These are phyloP conservation scores for Osmanthus fragrans DNA, from an alignment of 257 asterid genomes.

Conservation along the genomic window DNA sequence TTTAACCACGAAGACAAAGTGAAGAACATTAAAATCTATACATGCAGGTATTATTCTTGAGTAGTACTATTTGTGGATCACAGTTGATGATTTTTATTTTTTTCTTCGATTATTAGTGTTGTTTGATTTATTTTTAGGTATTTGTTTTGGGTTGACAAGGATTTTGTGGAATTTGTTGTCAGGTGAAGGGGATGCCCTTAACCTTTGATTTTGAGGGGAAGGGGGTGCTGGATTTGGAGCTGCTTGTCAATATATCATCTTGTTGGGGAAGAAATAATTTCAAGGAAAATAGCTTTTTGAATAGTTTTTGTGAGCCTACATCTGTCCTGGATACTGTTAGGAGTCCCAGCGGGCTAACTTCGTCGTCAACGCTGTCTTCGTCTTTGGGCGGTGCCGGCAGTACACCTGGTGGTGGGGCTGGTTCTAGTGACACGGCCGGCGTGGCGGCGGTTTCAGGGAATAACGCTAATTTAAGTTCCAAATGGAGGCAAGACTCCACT, in stretches of 20 bases:
- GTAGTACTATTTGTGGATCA: not conserved
- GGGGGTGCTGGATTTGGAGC: constrained; percentile 69
- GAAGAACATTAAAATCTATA: not conserved
- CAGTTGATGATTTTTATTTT: constrained; percentile 10
- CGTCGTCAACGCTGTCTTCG: constrained; percentile 92
- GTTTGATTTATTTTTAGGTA: not conserved
- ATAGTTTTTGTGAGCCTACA: constrained; percentile 57
- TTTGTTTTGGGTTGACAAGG: constrained; percentile 16
- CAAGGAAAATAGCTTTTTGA: constrained; percentile 34
- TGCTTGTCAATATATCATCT: constrained; percentile 27
- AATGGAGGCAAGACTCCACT: constrained; percentile 82
- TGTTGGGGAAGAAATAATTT: constrained; percentile 4
- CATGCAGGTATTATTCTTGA: constrained; percentile 15
- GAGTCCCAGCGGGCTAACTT: constrained; percentile 62
- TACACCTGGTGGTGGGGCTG: constrained; percentile 51
- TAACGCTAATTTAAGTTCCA: constrained; percentile 52
- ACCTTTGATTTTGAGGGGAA: constrained; percentile 90
- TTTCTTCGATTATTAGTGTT: constrained; percentile 1
- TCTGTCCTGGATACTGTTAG: constrained; percentile 88
- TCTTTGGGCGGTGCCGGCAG: constrained; percentile 55
- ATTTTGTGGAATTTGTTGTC: constrained; percentile 33
- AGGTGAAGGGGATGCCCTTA: constrained; percentile 98
- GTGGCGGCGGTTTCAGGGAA: constrained; percentile 80
- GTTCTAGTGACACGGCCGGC: constrained; percentile 65
- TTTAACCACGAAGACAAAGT: not conserved